Base-by-base conservation (phyloP, 2,329 filamentous ascomycete species). In the Huntiella abstrusa region DNA sequence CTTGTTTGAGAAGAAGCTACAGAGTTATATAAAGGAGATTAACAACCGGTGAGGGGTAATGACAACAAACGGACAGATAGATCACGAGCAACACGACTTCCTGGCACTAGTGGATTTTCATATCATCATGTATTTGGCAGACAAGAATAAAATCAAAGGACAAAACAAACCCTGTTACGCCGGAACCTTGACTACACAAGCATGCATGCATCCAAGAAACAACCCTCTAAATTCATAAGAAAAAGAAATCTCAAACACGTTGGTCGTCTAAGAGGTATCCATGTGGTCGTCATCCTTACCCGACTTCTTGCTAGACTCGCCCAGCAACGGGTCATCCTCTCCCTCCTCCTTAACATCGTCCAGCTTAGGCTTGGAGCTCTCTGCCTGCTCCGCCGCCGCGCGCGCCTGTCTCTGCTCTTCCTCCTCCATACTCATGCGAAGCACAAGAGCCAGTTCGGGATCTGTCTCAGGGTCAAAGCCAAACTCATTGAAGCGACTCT, bases 391-490 rank as follows among this genome's bases (percentile, higher is more conserved):
- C 40, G 45, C 44, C n/a, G 51, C 49, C 52, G 84, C 76, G 55
- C 78, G 77, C 55, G 80, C 83, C 57, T 81, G 77, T 56, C 91
- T 71, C 51, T 87, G 87, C 67, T 92, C 92, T 64, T 98, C 91
- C 60, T 98, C 91, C 61, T 98, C 91, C 74, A 93, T 85, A 63
- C 84, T 93, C 85, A 98, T 94, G 52, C 91, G 79, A 59, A 98
- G 68, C 45, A 91, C 91, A 54, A 98, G 75, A 16, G 91, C 91
- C 57, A 98, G 68, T 62, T 98, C 91, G 3, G 91, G 91, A 59
- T 98, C 91, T 57, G 87, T 73, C 46, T 80, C 81, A 11, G 88
- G 87, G 61, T 96, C 91, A 54, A 94, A 84, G 53, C 64, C 64
- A 38, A 71, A 77, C 51, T 80, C 76, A 47, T 71, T 73, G 54